phyloP scores from a whole-genome alignment of 768 basidiomycete genomes.

The Gloeopeniophorella convolvens region DNA sequence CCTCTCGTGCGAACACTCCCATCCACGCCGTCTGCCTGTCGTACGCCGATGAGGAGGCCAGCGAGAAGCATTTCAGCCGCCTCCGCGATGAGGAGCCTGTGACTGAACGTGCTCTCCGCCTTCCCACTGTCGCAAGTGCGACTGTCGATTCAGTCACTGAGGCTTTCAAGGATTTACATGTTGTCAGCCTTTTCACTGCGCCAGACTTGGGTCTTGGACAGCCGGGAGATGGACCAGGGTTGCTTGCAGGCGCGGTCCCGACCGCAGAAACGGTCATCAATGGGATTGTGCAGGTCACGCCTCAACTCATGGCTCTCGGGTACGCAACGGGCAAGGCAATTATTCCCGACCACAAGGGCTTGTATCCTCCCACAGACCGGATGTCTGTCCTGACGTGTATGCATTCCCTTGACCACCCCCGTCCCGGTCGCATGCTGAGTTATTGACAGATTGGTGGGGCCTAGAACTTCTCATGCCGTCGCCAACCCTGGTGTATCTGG shows the following conservation, averaged over 20 bases:
- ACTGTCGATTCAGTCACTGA: conserved; percentile 44
- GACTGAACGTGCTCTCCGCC: neutral
- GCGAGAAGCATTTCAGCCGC: conserved; percentile 51
- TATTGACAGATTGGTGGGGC: conserved; percentile 79
- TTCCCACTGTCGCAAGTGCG: conserved; percentile 38
- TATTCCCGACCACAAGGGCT: conserved; percentile 57
- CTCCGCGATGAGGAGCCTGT: conserved; percentile 27
- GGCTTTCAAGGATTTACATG: conserved; percentile 51
- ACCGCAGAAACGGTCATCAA: conserved; percentile 64
- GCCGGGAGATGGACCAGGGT: conserved; percentile 58
- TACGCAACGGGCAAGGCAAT: conserved; percentile 66
- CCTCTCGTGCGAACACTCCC: conserved; percentile 33
- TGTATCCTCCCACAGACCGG: conserved; percentile 70
- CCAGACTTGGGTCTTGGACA: conserved; percentile 70
- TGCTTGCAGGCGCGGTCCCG: conserved; percentile 70
- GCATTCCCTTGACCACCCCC: conserved; percentile 32
- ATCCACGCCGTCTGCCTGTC: conserved; percentile 77
- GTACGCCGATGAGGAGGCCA: conserved; percentile 54
- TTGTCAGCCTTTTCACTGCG: conserved; percentile 52
- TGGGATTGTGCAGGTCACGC: conserved; percentile 66
- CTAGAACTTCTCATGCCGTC: conserved; percentile 72
- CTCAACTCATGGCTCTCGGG: conserved; percentile 70
- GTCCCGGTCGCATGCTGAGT: no score
- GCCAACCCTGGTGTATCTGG: conserved; percentile 55
- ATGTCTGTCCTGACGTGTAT: conserved; percentile 75